Percentiles rank a stretch among this genome's conserved stretches.
Evolutionary conservation across 106 monocot genomes (phyloP).

Genomic region (Alisma plantagoaquatica): DNA sequence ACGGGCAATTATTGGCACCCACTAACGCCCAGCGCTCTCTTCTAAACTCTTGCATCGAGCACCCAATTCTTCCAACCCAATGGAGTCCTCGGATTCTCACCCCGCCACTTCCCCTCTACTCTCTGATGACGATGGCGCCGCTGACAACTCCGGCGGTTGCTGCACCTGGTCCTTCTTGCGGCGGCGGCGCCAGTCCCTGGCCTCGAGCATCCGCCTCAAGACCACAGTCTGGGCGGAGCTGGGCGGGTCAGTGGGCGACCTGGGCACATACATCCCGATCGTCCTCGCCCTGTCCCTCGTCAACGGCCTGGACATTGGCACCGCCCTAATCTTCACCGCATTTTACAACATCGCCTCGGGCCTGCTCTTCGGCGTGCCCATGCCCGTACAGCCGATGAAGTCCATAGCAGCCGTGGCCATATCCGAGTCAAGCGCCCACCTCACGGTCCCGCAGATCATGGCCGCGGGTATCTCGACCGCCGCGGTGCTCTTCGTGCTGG

Average conservation of each 20-base stretch:
- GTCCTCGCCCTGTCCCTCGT: slow-evolving; percentile 81
- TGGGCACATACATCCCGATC: slow-evolving; percentile 92
- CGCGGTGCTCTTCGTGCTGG: slow-evolving; percentile 59
- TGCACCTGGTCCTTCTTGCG: too few relatives aligned
- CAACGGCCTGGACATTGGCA: slow-evolving; percentile 73
- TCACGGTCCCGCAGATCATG: slow-evolving; percentile 84
- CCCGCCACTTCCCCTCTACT: too few relatives aligned
- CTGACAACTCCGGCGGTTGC: too few relatives aligned
- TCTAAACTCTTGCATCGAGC: too few relatives aligned
- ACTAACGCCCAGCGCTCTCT: too few relatives aligned
- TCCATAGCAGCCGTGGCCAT: slow-evolving; percentile 95
- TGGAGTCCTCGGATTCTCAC: too few relatives aligned
- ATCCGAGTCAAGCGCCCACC: slow-evolving; percentile 39
- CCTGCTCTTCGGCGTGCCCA: slow-evolving; percentile 80
- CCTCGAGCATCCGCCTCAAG: slow-evolving; percentile 50
- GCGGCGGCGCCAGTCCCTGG: slow-evolving; percentile 14
- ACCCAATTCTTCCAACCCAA: too few relatives aligned
- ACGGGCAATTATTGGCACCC: too few relatives aligned
- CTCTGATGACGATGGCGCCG: too few relatives aligned
- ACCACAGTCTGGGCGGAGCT: slow-evolving; percentile 77
- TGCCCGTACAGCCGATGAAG: slow-evolving; percentile 99
- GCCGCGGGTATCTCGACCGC: slow-evolving; percentile 87
- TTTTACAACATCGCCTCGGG: slow-evolving; percentile 84
- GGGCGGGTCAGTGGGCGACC: slow-evolving; percentile 81
- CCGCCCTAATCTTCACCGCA: slow-evolving; percentile 93